Base-by-base conservation (phyloP, 2,329 filamentous ascomycete genomes). In the Ophidiomyces ophidiicola region DNA sequence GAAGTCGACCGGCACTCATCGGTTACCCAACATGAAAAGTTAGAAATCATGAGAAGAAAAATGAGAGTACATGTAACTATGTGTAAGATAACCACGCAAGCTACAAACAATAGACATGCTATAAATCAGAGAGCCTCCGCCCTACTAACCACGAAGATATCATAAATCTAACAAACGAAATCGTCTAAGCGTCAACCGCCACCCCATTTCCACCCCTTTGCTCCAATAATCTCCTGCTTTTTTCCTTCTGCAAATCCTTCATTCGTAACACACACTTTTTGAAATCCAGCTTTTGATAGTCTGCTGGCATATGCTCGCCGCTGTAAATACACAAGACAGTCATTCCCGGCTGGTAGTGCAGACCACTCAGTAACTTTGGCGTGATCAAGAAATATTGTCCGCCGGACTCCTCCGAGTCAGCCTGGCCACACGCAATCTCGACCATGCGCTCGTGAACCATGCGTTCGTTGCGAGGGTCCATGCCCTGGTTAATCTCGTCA, bases 361-460 rank as follows among this genome's bases (percentile, higher is more conserved):
- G 67, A 7, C 81, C 83, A 4, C 78, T 82, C 44, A 98, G 75
- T 44, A 98, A 69, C 65, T 98, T 98, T 3, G 90, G 90, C 30
- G 90, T 98, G 64, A 98, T 93, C 47, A 98, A 76, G 67, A 98
- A 98, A 64, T 98, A 98, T 64, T 80, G 76, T 32, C 70, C 71
- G 17, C 71, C 71, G n/a, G 63, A 54, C 12, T 51, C 47, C 11
- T 53, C 55, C n/a, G 51, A 52, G 59, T 86, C 79, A 48, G 76
- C 74, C 6, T 57, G 49, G 5, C 55, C 57, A 60, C 90, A 96
- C 30, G 90, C 90, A 55, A 98, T 94, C 54, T 94, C 86, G 6
- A 98, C 90, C 82, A 98, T 92, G 47, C 90, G 83, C 57, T 88
- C 85, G 63, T 98, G 90, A 11, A 98, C 87, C 76, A 94, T 92